Conservation (phyloP, 306 rosid species). For the Medicago ruthenica region DNA sequence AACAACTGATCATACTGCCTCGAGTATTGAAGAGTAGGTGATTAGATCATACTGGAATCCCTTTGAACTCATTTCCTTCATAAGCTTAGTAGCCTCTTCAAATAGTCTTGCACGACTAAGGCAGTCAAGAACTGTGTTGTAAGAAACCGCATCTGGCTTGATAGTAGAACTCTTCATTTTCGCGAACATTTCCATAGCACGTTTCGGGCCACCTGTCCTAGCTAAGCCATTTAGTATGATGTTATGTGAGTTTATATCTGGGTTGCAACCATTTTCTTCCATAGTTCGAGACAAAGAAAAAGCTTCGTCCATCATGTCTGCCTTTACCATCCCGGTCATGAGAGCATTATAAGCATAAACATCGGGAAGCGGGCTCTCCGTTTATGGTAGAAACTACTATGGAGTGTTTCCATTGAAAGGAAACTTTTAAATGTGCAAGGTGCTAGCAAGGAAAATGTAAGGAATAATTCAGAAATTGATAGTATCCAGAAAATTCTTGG, state of each 20-base stretch:
- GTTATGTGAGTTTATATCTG: constrained; percentile 83
- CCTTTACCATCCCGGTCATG: constrained; percentile 93
- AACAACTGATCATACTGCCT: constrained; percentile 71
- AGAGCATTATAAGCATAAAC: constrained; percentile 91
- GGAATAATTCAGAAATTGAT: too few relatives aligned
- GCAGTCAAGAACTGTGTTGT: constrained; percentile 82
- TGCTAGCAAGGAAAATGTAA: too few relatives aligned
- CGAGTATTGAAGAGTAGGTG: constrained; percentile 90
- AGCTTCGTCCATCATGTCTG: constrained; percentile 77
- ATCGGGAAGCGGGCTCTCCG: too few relatives aligned
- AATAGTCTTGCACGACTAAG: constrained; percentile 93
- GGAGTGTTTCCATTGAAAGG: too few relatives aligned
- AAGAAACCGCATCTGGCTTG: constrained; percentile 83
- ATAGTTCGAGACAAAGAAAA: constrained; percentile 71
- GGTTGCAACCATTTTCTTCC: constrained; percentile 80
- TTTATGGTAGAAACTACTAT: too few relatives aligned
- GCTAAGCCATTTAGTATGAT: constrained; percentile 82
- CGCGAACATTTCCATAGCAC: constrained; percentile 74
- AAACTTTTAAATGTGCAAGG: too few relatives aligned
- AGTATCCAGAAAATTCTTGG: too few relatives aligned
- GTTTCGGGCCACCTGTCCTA: constrained; percentile 76
- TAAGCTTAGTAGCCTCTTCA: constrained; percentile 87
- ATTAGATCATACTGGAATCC: constrained; percentile 80
- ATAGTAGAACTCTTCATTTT: constrained; percentile 67
- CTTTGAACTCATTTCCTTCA: constrained; percentile 82